Evolutionary conservation across 495 filamentous ascomycete species (phyloP).

Genomic region (Trichoderma asperelloides): DNA sequence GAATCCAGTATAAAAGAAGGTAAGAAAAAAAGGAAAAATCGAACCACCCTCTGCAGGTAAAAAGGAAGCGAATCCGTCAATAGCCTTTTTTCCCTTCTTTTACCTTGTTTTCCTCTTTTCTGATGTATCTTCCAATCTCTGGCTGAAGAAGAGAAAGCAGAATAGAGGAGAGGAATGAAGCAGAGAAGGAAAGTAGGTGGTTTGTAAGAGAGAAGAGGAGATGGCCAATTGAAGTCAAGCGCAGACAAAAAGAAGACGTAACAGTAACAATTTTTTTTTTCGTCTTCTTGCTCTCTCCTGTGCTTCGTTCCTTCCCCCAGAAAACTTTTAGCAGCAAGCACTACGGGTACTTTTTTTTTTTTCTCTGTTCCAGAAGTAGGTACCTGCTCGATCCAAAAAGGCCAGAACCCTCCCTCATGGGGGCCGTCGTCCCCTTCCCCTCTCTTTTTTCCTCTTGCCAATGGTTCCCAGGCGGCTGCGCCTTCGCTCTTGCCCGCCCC

Average conservation of each 20-base stretch:
- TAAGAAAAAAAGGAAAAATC: not conserved
- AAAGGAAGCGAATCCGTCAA: not conserved
- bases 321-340: no score
- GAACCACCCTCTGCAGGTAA: not conserved
- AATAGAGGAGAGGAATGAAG: not conserved
- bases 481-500: not conserved
- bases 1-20: not conserved
- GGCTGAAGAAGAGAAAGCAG: not conserved
- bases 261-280: not conserved
- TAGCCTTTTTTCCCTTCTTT: not conserved
- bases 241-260: not conserved
- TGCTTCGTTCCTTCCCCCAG: not conserved
- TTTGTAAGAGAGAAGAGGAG: not conserved
- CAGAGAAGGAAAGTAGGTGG: not conserved
- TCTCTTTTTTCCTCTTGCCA: not conserved
- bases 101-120: not conserved
- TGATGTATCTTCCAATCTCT: not conserved
- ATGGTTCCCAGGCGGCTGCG: not conserved
- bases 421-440: not conserved
- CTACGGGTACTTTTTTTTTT: not conserved
- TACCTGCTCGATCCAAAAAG: no score
- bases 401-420: no score
- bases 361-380: not conserved
- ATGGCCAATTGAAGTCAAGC: constrained; percentile 1
- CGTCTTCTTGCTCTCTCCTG: not conserved